Evolutionary conservation across 2,329 filamentous ascomycete species (phyloP), one percentile per base, ranked within the genome.

Genomic region (Penicillium sp.): DNA sequence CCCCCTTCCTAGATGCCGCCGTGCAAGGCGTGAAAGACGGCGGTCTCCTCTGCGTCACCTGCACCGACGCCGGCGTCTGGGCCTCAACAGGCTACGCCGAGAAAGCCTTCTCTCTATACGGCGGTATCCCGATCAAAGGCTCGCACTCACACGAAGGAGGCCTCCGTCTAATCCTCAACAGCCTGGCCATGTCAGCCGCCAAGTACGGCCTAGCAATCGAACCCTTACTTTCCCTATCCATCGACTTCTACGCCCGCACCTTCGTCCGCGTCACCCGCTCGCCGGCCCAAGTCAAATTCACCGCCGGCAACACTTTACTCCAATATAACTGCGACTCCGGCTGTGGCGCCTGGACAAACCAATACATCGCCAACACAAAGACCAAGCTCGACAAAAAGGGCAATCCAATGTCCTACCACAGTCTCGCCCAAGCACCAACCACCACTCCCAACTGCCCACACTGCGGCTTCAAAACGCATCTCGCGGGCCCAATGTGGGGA

Each of bases 21-120:
- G 80, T 99, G 8, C 92, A 97, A 74, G 86, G 90, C 1, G 83
- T 97, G 7, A 86, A 89, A 60, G 91, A 97, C 64, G 93, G 93
- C 1, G 94, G 94, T 3, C 80, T 99, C 34, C 82, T 99, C 4
- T 97, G 92, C 71, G 89, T 99, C 5, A 99, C 94, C 1, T 99
- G 94, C 75, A 99, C 94, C 0, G 94, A 99, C 72, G 92, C 93
- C 9, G 92, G 90, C 9, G 91, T 99, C 2, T 99, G 92, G 83
- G 93, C 93, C 1, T 96, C 93, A 0, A 90, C 91, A 63, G 91
- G 92, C 52, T 99, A 97, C 69, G 87, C 90, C 2, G 94, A 99
- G 72, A 99, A 99, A 79, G 86, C 91, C 3, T 99, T 87, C 71
- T 87, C 93, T 1, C 80, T 96, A n/a, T 99, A 99, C 68, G 94